Evolutionary conservation across 768 basidiomycete species (phyloP).

Genomic region (Daedaleopsis nitida): DNA sequence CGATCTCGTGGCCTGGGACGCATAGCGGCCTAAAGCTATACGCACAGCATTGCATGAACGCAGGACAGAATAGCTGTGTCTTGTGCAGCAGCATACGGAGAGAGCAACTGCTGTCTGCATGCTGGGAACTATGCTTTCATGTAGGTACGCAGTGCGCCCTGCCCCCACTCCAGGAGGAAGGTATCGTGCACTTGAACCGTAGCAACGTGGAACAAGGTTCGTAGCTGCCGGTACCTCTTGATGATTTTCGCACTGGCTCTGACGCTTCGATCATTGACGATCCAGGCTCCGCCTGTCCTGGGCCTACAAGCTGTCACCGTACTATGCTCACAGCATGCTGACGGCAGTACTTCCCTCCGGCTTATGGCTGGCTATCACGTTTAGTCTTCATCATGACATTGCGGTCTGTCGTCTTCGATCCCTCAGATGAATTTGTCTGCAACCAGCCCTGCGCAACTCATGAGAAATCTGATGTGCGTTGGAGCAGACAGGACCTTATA

Average conservation of each 20-base stretch:
- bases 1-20: background rate
- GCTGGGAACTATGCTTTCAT: background rate
- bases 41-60: background rate
- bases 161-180: background rate
- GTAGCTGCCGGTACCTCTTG: background rate
- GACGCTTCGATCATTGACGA: background rate
- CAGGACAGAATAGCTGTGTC: background rate
- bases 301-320: background rate
- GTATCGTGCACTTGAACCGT: background rate
- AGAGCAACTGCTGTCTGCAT: background rate
- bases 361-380: background rate
- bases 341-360: background rate
- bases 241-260: background rate
- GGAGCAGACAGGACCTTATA: background rate
- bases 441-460: background rate
- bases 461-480: background rate
- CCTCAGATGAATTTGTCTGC: background rate
- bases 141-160: background rate
- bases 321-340: background rate
- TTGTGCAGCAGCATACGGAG: background rate
- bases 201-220: background rate
- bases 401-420: background rate
- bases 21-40: background rate
- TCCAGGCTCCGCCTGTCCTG: background rate
- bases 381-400: background rate